Conservation (phyloP, 345 rosid genomes). For the Pugionium cornutum region DNA sequence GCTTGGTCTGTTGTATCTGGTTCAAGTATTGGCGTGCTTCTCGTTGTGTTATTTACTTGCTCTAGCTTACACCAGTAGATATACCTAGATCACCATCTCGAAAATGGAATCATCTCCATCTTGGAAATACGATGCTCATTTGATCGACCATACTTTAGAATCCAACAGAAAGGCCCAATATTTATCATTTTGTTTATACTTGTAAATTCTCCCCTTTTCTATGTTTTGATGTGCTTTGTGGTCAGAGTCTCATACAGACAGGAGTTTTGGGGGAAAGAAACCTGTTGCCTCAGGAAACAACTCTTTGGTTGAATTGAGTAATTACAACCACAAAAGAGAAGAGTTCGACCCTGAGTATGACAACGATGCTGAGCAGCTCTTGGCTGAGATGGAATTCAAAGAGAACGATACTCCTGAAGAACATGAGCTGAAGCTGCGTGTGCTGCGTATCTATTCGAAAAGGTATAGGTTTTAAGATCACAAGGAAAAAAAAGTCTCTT, state of each 20-base stretch:
- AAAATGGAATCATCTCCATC: constrained; percentile 3
- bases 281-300: constrained; percentile 57
- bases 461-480: constrained; percentile 48
- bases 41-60: neutral
- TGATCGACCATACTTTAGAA: neutral
- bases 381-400: constrained; percentile 98
- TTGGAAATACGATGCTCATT: constrained; percentile 7
- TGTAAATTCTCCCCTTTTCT: constrained; percentile 18
- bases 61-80: constrained; percentile 15
- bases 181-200: constrained; percentile 15
- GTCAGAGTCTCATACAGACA: constrained; percentile 65
- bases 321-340: constrained; percentile 76
- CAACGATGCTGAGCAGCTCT: constrained; percentile 91
- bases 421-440: constrained; percentile 77
- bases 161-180: constrained; percentile 15
- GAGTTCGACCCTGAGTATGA: constrained; percentile 96
- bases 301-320: constrained; percentile 71
- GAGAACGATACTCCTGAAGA: constrained; percentile 86
- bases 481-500: constrained; percentile 18
- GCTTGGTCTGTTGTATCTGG: constrained; percentile 47
- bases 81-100: constrained; percentile 2
- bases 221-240: constrained; percentile 34
- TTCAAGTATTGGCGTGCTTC: constrained; percentile 50
- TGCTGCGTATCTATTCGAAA: constrained; percentile 77
- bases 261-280: constrained; percentile 70